Evolutionary conservation across 228 moss, liverwort and hornwort species (phyloP), one percentile per base, ranked within the genome.

Genomic region (Sphagnum fallax): DNA sequence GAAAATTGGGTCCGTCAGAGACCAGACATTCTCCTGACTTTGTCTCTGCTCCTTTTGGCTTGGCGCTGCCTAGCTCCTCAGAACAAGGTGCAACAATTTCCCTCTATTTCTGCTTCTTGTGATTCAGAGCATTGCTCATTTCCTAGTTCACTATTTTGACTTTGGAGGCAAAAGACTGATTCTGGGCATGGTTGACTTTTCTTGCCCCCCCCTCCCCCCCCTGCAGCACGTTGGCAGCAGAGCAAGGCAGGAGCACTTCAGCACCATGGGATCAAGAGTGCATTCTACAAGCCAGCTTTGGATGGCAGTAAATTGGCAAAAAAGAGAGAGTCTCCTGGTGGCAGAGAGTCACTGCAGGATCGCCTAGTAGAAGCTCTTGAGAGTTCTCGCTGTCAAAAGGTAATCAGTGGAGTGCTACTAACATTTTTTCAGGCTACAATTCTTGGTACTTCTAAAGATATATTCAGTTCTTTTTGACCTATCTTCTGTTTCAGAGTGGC

Each of bases 341-440:
- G 83, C 6, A 75, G 83, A 49, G 87, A 87, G 73, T 83, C 87
- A 2, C 59, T 87, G 53, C 83, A 87, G 65, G 87, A 87, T 67
- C 80, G 87, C 16, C 78, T 87, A 48, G 87, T 87, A 0, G 87
- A 87, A 75, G 87, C 87, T 1, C 70, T 87, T 5, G 87, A 83
- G 73, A 82, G 80, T 68, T 78, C 81, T 47, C 71, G 87, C 6
- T 83, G 83, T 10, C 87, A 32, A 32, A 32, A 32, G 32, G 32
- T 32, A 32, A 32, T 32, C 32, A 32, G 2, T 32, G 32, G 3
- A 32, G 2, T 32, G 32, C 32, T 32, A 32, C 32, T 32, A 32
- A 32, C 32, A 32, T 32, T 32, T 32, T 32, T 32, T 32, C 32
- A 32, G 32, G 32, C 32, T 32, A 32, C 32, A 32, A 32, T 2